Conservation (phyloP, 2,329 filamentous ascomycete genomes). For the Phialophora verrucosa region DNA sequence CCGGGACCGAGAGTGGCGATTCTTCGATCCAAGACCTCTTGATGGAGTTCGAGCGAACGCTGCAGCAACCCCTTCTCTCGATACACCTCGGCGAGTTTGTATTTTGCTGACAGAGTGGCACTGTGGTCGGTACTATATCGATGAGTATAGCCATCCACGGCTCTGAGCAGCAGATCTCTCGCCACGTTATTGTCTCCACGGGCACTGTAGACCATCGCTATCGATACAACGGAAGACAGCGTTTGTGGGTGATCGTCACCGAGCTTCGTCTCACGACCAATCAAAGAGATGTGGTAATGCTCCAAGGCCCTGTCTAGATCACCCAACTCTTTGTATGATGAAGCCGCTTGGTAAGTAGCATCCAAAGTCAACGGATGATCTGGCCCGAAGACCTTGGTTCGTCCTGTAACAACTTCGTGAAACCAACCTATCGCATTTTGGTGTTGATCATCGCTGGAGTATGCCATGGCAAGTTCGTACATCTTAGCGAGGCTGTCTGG, state of each 20-base stretch:
- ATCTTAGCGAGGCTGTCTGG: neutral
- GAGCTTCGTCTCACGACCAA: neutral
- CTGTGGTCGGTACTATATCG: neutral
- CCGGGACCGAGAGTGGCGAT: neutral
- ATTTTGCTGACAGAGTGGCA: neutral
- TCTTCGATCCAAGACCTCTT: neutral
- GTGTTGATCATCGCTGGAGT: neutral
- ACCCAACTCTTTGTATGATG: neutral
- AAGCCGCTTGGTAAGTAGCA: neutral
- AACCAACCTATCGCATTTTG: conserved; percentile 1
- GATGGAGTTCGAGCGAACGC: neutral
- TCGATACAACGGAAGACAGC: neutral
- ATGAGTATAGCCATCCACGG: neutral
- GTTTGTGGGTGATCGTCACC: neutral
- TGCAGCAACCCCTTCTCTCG: neutral
- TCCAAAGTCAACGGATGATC: neutral
- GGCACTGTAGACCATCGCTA: neutral
- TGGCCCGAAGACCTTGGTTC: neutral
- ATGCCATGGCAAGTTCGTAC: conserved; percentile 4
- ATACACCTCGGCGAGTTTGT: neutral
- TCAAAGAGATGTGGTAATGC: neutral
- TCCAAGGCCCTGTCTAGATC: neutral
- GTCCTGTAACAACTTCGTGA: neutral
- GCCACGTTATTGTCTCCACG: neutral
- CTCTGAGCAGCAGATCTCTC: neutral